Evolutionary conservation across 495 filamentous ascomycete genomes (phyloP).

Genomic region (Penicillium manginii): DNA sequence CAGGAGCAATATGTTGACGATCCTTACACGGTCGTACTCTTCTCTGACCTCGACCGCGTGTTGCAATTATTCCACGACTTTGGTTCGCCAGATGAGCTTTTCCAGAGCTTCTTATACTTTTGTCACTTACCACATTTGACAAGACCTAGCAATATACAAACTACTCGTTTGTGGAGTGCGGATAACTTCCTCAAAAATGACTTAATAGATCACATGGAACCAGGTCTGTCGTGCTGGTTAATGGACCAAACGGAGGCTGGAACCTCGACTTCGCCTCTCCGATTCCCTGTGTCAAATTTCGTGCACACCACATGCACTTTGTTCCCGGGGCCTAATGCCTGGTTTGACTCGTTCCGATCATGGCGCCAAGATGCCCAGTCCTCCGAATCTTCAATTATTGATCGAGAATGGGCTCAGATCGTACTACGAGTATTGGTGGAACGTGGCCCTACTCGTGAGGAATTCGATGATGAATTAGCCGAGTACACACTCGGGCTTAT

Average conservation of each 20-base stretch:
- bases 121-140: constrained; percentile 63
- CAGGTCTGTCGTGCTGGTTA: constrained; percentile 34
- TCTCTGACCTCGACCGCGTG: constrained; percentile 70
- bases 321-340: constrained; percentile 37
- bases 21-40: constrained; percentile 76
- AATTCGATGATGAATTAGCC: constrained; percentile 55
- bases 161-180: constrained; percentile 40
- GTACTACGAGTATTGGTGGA: constrained; percentile 61
- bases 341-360: constrained; percentile 48
- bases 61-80: constrained; percentile 56
- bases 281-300: constrained; percentile 38
- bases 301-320: constrained; percentile 42
- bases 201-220: constrained; percentile 29
- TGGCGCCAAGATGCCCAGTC: constrained; percentile 29
- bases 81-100: constrained; percentile 41
- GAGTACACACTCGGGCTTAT: constrained; percentile 76
- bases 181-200: constrained; percentile 55
- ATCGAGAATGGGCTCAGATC: constrained; percentile 53
- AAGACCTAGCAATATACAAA: constrained; percentile 19
- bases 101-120: constrained; percentile 73
- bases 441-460: constrained; percentile 19
- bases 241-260: constrained; percentile 11
- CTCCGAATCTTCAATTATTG: constrained; percentile 20
- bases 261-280: constrained; percentile 17
- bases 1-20: constrained; percentile 59